Conservation (phyloP, 1,139 yeast species). For the Diutina mesorugosa region DNA sequence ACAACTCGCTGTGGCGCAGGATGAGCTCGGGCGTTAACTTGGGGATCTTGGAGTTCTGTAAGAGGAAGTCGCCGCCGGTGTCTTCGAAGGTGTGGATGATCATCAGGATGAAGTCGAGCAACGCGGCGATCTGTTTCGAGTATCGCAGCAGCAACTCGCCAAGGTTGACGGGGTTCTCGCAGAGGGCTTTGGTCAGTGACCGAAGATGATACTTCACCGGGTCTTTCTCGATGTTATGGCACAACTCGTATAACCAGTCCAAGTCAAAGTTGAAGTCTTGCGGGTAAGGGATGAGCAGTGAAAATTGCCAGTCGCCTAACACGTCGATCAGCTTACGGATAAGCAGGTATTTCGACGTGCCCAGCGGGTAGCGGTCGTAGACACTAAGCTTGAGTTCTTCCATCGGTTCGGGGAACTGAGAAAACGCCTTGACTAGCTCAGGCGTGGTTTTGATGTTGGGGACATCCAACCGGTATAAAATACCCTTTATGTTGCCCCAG, state of each 20-base stretch:
- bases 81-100: slow-evolving; percentile 19
- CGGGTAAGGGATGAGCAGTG: slow-evolving; percentile 15
- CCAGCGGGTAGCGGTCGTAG: slow-evolving; percentile 38
- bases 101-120: slow-evolving; percentile 18
- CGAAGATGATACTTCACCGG: slow-evolving; percentile 40
- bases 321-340: slow-evolving; percentile 27
- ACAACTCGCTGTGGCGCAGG: slow-evolving; percentile 11
- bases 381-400: slow-evolving; percentile 27
- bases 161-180: slow-evolving; percentile 22
- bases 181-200: slow-evolving; percentile 24
- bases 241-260: slow-evolving; percentile 25
- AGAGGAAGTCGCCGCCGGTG: slow-evolving; percentile 24
- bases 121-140: slow-evolving; percentile 10
- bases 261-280: slow-evolving; percentile 14
- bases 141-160: slow-evolving; percentile 20
- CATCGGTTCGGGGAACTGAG: slow-evolving; percentile 29
- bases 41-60: slow-evolving; percentile 32
- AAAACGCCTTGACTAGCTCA: slow-evolving; percentile 18
- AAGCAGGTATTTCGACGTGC: slow-evolving; percentile 36
- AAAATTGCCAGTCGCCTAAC: slow-evolving; percentile 16
- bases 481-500: slow-evolving; percentile 43
- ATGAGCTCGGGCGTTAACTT: slow-evolving; percentile 17
- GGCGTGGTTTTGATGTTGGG: slow-evolving; percentile 24
- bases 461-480: slow-evolving; percentile 28
- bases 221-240: slow-evolving; percentile 33